These are phyloP conservation scores for Solanum chmielewskii DNA, from an alignment of 257 asterid species.

Conservation along the genomic window DNA sequence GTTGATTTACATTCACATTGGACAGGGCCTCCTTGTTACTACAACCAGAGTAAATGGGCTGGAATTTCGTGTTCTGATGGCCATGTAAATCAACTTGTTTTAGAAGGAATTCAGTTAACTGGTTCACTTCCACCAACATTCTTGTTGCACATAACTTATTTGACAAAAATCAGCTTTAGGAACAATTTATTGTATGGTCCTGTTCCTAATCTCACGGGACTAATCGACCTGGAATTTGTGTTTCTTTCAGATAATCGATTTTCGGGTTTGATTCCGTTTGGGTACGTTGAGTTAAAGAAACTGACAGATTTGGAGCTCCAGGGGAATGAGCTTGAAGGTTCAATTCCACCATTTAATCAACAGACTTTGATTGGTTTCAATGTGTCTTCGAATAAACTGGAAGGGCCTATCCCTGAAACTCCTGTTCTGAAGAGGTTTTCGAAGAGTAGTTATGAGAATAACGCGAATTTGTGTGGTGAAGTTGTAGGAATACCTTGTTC, in stretches of 20 bases:
- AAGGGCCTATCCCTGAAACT: slow-evolving; percentile 44
- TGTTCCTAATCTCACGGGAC: slow-evolving; percentile 37
- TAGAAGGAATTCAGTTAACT: slow-evolving; percentile 34
- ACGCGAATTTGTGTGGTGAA: slow-evolving; percentile 41
- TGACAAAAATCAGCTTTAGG: slow-evolving; percentile 39
- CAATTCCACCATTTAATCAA: slow-evolving; percentile 55
- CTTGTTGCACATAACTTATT: slow-evolving; percentile 33
- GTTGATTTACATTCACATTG: slow-evolving; percentile 43
- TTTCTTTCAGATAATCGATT: slow-evolving; percentile 40
- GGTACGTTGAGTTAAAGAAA: slow-evolving; percentile 21
- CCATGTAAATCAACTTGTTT: slow-evolving; percentile 32
- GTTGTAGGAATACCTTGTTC: slow-evolving; percentile 31
- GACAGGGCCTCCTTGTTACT: slow-evolving; percentile 69
- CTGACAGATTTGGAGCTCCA: slow-evolving; percentile 35
- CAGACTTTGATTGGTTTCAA: slow-evolving; percentile 28
- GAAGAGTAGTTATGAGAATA: slow-evolving; percentile 23
- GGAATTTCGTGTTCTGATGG: slow-evolving; percentile 50
- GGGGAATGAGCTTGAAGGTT: slow-evolving; percentile 33
- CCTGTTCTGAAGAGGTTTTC: slow-evolving; percentile 28
- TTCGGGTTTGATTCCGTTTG: slow-evolving; percentile 37
- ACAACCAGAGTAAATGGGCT: slow-evolving; percentile 45
- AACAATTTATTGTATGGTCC: slow-evolving; percentile 47
- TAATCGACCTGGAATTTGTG: slow-evolving; percentile 22
- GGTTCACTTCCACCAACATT: slow-evolving; percentile 38
- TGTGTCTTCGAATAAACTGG: slow-evolving; percentile 38